A percentile compares a stretch with the other conserved stretches of the same genome.
These are phyloP conservation scores for Kurtzmaniella quercitrusa DNA, from an alignment of 1,139 yeast species.

Conservation along the genomic window DNA sequence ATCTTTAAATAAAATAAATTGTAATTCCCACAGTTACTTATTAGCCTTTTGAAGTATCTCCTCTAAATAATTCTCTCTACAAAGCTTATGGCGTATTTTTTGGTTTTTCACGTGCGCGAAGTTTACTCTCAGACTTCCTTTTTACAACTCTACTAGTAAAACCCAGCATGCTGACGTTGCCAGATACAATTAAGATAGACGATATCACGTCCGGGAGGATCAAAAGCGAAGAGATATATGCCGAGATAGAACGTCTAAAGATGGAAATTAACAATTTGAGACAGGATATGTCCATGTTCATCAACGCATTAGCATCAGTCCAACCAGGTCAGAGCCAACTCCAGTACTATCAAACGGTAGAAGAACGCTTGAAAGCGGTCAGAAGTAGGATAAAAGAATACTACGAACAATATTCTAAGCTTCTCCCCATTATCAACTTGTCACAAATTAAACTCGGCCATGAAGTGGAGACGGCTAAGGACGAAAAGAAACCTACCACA, in stretches of 20 bases:
- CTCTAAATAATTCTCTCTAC: too few species aligned
- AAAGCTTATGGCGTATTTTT: too few species aligned
- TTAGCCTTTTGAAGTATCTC: too few species aligned
- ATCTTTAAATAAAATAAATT: too few species aligned
- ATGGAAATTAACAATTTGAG: conserved; percentile 41
- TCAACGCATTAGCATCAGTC: conserved; percentile 36
- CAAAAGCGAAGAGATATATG: conserved; percentile 33
- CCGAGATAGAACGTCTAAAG: conserved; percentile 40
- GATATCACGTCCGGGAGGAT: conserved; percentile 44
- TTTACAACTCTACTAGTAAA: not conserved
- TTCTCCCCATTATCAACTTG: conserved; percentile 47
- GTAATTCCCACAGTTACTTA: too few species aligned
- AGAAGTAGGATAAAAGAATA: conserved; percentile 40
- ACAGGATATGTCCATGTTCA: conserved; percentile 40
- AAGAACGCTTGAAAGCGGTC: conserved; percentile 29
- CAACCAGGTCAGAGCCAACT: conserved; percentile 34
- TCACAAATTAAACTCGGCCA: conserved; percentile 49
- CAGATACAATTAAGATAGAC: conserved; percentile 41
- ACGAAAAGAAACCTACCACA: not conserved
- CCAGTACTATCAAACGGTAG: conserved; percentile 31
- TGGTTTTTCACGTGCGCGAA: not conserved
- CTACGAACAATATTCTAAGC: conserved; percentile 39
- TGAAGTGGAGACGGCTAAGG: conserved; percentile 30
- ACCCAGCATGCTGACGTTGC: conserved; percentile 17
- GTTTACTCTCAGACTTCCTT: not conserved